phyloP scores from a whole-genome alignment of 306 rosid species.

The Luffa acutangula region DNA sequence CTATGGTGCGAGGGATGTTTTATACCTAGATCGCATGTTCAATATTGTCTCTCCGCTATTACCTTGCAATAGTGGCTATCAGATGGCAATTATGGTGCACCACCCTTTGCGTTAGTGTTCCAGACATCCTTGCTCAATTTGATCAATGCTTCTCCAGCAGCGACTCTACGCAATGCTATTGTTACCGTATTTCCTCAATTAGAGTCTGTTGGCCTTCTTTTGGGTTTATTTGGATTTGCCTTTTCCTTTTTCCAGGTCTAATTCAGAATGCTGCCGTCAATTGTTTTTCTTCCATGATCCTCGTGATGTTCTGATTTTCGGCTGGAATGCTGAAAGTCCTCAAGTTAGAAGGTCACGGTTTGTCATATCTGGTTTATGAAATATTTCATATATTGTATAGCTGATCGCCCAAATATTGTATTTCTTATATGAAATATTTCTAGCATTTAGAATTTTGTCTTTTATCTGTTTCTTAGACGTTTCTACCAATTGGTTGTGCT shows the following conservation, averaged over 20 bases:
- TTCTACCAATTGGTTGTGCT: not conserved
- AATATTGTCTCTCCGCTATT: slow-evolving; percentile 22
- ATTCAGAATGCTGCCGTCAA: not conserved
- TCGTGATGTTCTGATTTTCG: not conserved
- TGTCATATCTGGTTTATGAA: slow-evolving; percentile 10
- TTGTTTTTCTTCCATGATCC: not conserved
- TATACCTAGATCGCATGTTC: slow-evolving; percentile 32
- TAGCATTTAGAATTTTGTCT: not conserved
- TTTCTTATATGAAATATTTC: not conserved
- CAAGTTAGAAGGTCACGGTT: slow-evolving; percentile 6
- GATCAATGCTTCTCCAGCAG: not conserved
- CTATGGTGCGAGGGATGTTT: slow-evolving; percentile 35
- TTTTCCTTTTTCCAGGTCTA: not conserved
- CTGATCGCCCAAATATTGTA: not conserved
- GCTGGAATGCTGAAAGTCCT: not conserved
- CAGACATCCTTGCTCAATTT: slow-evolving; percentile 10
- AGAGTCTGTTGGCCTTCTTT: not conserved
- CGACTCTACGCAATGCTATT: not conserved
- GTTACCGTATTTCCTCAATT: not conserved
- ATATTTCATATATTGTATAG: not conserved
- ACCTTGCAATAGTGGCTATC: slow-evolving; percentile 16
- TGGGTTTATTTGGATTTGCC: not conserved
- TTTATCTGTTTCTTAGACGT: not conserved
- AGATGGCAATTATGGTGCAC: slow-evolving; percentile 22
- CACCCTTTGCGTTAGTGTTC: slow-evolving; percentile 18